Evolutionary conservation across 1,284 basidiomycete genomes (phyloP).

Genomic region (Irpex lacteus): DNA sequence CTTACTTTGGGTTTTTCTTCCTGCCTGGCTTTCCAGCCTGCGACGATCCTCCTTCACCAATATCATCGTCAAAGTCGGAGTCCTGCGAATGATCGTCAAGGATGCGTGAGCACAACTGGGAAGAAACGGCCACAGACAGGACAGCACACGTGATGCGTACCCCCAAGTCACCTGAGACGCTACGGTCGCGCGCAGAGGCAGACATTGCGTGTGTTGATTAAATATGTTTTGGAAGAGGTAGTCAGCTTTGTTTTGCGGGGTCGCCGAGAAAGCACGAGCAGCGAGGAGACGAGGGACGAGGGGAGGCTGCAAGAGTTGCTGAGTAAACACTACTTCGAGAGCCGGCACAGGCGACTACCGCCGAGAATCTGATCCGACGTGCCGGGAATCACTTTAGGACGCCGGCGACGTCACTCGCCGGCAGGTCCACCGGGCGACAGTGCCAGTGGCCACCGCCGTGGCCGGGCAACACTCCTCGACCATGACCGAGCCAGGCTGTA

Average conservation of each 20-base stretch:
- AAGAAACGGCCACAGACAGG: not conserved
- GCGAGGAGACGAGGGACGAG: not conserved
- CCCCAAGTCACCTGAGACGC: conserved; percentile 55
- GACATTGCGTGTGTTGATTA: conserved; percentile 19
- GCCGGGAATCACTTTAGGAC: not conserved
- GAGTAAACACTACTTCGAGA: conserved; percentile 5
- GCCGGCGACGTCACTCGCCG: not conserved
- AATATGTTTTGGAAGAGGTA: not conserved
- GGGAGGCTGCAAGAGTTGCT: conserved; percentile 7
- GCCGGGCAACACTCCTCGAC: not conserved
- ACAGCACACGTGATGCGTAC: conserved; percentile 28
- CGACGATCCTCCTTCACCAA: conserved; percentile 26
- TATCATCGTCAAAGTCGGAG: conserved; percentile 49
- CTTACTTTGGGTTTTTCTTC: conserved; percentile 84
- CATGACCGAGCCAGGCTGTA: not conserved
- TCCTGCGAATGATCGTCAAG: conserved; percentile 36
- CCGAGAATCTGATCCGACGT: not conserved
- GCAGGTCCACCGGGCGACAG: not conserved
- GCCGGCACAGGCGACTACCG: not conserved
- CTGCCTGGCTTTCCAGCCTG: conserved; percentile 66
- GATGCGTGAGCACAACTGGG: conserved; percentile 12
- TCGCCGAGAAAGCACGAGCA: not conserved
- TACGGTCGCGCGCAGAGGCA: conserved; percentile 48
- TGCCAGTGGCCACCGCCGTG: not conserved
- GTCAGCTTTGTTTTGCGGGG: not conserved